Conservation (phyloP, 2,329 filamentous ascomycete genomes). For the Apiospora marii region DNA sequence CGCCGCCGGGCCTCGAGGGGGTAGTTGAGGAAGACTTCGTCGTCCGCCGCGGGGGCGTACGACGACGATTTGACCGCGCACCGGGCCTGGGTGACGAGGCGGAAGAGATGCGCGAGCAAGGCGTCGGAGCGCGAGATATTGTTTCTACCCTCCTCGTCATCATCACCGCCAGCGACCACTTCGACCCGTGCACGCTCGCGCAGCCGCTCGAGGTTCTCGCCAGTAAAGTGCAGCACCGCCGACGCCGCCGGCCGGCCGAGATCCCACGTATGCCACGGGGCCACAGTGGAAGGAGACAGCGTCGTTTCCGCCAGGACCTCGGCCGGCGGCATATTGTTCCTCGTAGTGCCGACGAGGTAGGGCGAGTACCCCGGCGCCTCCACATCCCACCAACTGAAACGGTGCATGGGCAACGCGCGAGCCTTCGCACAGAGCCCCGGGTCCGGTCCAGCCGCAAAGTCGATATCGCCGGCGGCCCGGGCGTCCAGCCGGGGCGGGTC, state of each 20-base stretch:
- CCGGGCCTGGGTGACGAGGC: conserved; percentile 49
- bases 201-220: conserved; percentile 44
- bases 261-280: conserved; percentile 54
- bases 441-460: too few relatives aligned
- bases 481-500: conserved; percentile 49
- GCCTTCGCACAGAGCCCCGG: conserved; percentile 41
- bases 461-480: conserved; percentile 37
- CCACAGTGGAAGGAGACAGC: conserved; percentile 42
- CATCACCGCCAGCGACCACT: conserved; percentile 12
- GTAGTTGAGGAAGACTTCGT: conserved; percentile 49
- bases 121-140: conserved; percentile 53
- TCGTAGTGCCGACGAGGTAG: conserved; percentile 36
- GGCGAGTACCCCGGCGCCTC: conserved; percentile 41
- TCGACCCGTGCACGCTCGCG: conserved; percentile 35
- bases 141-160: not conserved
- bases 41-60: conserved; percentile 31
- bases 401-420: conserved; percentile 51
- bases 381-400: conserved; percentile 56
- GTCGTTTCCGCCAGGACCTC: conserved; percentile 30
- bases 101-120: conserved; percentile 55
- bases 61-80: conserved; percentile 33
- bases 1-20: conserved; percentile 50
- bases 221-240: conserved; percentile 48
- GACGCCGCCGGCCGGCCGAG: conserved; percentile 41
- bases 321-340: conserved; percentile 38